phyloP scores from a whole-genome alignment of 1,284 basidiomycete species.

The Sparassis latifolia region DNA sequence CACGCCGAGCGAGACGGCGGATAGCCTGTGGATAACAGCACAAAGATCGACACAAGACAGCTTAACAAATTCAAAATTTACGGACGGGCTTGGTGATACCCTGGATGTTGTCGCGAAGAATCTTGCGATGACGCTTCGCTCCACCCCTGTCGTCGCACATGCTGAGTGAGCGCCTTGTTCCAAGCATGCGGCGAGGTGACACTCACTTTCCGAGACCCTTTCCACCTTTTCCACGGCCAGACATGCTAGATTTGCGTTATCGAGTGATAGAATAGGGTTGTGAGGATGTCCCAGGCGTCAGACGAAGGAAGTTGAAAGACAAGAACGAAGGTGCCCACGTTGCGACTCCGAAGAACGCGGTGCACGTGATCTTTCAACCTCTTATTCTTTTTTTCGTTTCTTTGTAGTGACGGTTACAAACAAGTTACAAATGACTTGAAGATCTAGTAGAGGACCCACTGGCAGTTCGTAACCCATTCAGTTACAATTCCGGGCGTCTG shows the following conservation, averaged over 20 bases:
- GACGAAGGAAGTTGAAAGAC: slow-evolving; percentile 12
- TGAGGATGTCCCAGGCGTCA: slow-evolving; percentile 1
- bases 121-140: slow-evolving; percentile 43
- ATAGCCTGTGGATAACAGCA: slow-evolving; percentile 45
- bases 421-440: too few species aligned
- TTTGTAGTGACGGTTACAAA: too few species aligned
- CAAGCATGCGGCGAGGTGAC: not conserved
- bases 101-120: slow-evolving; percentile 66
- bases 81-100: slow-evolving; percentile 49
- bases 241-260: slow-evolving; percentile 32
- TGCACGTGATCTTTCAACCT: slow-evolving; percentile 1
- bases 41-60: not conserved
- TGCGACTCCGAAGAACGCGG: slow-evolving; percentile 4
- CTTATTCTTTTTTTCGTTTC: too few species aligned
- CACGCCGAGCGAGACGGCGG: slow-evolving; percentile 80
- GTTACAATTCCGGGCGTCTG: too few species aligned
- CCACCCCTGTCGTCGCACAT: slow-evolving; percentile 33
- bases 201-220: slow-evolving; percentile 33
- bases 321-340: slow-evolving; percentile 5
- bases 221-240: slow-evolving; percentile 60
- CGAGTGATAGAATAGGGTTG: slow-evolving; percentile 1
- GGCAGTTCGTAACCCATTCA: too few species aligned
- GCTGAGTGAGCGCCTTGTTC: not conserved
- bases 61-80: slow-evolving; percentile 27
- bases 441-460: too few species aligned